Percentiles rank a stretch among this genome's conserved stretches.
Evolutionary conservation across 2,329 filamentous ascomycete species (phyloP).

Genomic region (Myriangium duriaei): DNA sequence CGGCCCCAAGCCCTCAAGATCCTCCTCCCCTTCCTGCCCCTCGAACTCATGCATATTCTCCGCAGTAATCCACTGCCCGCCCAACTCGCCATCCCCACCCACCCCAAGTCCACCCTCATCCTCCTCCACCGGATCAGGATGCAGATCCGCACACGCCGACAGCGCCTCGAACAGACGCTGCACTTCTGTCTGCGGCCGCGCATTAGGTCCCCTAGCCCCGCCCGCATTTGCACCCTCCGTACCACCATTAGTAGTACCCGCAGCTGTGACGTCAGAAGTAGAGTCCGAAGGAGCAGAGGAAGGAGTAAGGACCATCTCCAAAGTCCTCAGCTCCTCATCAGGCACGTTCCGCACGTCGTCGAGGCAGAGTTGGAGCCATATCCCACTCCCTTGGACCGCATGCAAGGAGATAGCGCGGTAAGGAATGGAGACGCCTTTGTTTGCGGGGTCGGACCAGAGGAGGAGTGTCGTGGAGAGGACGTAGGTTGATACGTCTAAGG

Average conservation of each 20-base stretch:
- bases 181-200: constrained; percentile 23
- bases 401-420: constrained; percentile 67
- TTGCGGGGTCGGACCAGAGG: constrained; percentile 48
- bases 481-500: constrained; percentile 14
- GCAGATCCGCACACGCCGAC: constrained; percentile 60
- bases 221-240: constrained; percentile 4
- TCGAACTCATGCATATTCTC: constrained; percentile 79
- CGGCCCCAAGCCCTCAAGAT: constrained; percentile 18
- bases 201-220: constrained; percentile 16
- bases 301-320: constrained; percentile 57
- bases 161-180: constrained; percentile 54
- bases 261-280: constrained; percentile 10
- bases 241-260: constrained; percentile 11
- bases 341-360: constrained; percentile 43
- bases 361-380: constrained; percentile 59
- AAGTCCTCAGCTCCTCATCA: constrained; percentile 50
- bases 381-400: constrained; percentile 50
- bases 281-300: constrained; percentile 13
- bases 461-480: constrained; percentile 39
- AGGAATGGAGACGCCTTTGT: constrained; percentile 53
- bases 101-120: constrained; percentile 43
- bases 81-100: constrained; percentile 38
- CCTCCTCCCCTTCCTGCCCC: constrained; percentile 33
- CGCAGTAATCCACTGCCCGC: constrained; percentile 76
- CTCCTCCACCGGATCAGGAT: constrained; percentile 54